Evolutionary conservation across 371 early-diverging fungal genomes (phyloP).

Genomic region (Apophysomyces trapeziformis): DNA sequence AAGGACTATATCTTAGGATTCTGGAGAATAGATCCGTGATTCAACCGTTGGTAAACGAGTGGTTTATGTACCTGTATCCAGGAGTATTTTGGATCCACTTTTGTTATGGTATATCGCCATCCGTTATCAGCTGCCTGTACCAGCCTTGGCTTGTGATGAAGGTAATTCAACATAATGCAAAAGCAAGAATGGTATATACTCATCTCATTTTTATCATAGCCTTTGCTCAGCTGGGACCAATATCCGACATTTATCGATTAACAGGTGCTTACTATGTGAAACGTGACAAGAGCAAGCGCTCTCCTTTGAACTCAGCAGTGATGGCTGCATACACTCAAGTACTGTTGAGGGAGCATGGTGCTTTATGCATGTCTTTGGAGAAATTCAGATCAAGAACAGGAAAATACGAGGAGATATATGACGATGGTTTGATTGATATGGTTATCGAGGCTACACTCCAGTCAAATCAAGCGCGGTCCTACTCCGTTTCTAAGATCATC

Average conservation of each 20-base stretch:
- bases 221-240: constrained; percentile 45
- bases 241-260: constrained; percentile 51
- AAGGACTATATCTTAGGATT: background rate
- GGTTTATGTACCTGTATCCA: constrained; percentile 51
- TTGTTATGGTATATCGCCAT: constrained; percentile 55
- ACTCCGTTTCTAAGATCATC: constrained; percentile 14
- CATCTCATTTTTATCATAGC: constrained; percentile 9
- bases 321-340: constrained; percentile 55
- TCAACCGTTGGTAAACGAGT: constrained; percentile 49
- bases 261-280: constrained; percentile 54
- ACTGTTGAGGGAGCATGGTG: constrained; percentile 50
- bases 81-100: constrained; percentile 46
- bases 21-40: constrained; percentile 28
- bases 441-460: constrained; percentile 52
- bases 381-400: constrained; percentile 49
- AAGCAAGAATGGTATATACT: background rate
- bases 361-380: constrained; percentile 44
- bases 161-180: constrained; percentile 10
- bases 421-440: constrained; percentile 54
- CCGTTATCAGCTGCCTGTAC: constrained; percentile 53
- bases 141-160: constrained; percentile 55
- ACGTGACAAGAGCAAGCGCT: constrained; percentile 42
- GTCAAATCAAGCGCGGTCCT: constrained; percentile 38
- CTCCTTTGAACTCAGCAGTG: constrained; percentile 52
- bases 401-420: constrained; percentile 43